Base-by-base conservation (phyloP, 352 stramenopile genomes). In the Phytopythium delawarense region DNA sequence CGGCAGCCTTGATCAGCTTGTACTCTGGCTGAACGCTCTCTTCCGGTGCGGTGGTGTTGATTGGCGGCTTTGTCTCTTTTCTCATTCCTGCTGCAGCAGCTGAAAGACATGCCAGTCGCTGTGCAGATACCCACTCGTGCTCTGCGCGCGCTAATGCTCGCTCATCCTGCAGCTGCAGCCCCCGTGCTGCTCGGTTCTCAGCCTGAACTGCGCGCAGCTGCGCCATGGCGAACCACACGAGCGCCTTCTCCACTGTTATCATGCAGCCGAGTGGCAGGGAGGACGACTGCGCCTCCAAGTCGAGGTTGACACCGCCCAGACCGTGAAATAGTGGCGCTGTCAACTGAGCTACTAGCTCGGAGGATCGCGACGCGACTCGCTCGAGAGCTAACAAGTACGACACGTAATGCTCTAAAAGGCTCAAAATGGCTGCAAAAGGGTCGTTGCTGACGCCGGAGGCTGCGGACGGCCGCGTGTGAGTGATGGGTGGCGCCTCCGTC, bases 301-400 rank as follows among this genome's bases (percentile, higher is more conserved):
- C 25, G 21, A 44, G 51, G 39, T 78, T 63, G n/a, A 71, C 54
- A 8, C 54, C 66, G 6, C 63, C 70, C 53, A 79, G 71, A 5
- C 78, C 81, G 57, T 78, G 74, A 54, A 90, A 86, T 0, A 90
- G 62, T 23, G 75, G 72, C 0, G 70, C 0, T 16, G 51, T 32
- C 7, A 57, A 18, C 51, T 45, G 20, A 1, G 21, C 32, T 30
- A 6, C 6, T 23, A 13, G 58, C 23, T 11, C 39, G 37, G 11
- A 32, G 44, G 30, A 28, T 64, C 40, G 16, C 20, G 30, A 70
- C 50, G 46, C 63, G 63, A 73, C 79, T 0, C 55, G 69, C 20
- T 75, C 60, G 28, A 89, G 70, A 5, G 78, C 75, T 16, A 87
- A 25, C 0, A 85, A n/a, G 8, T 75, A 64, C 4, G 66, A 62